Conservation (phyloP, 345 rosid genomes). For the Luvunga scandens region DNA sequence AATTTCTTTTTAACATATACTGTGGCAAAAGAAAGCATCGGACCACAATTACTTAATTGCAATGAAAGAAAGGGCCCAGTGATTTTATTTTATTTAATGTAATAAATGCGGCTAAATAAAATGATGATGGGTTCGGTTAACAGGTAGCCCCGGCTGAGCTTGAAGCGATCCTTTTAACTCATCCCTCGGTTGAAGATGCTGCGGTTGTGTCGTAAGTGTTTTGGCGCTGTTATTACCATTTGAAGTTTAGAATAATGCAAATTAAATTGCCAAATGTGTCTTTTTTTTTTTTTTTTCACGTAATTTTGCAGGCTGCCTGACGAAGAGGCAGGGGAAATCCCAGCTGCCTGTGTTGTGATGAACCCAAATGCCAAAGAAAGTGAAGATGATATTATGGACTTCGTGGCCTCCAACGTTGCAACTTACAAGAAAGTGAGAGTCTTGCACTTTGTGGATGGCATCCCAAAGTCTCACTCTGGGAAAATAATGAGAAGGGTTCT, state of each 20-base stretch:
- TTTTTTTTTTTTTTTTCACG: no score
- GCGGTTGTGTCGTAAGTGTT: slow-evolving; percentile 87
- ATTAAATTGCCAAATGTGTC: neutral
- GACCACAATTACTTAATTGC: neutral
- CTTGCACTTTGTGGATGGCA: slow-evolving; percentile 67
- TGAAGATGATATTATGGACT: slow-evolving; percentile 67
- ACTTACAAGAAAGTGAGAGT: slow-evolving; percentile 78
- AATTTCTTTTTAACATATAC: no score
- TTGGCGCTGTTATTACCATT: neutral
- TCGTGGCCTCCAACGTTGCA: slow-evolving; percentile 77
- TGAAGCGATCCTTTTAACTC: slow-evolving; percentile 72
- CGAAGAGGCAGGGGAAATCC: slow-evolving; percentile 94
- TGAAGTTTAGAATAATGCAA: neutral
- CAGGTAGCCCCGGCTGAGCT: slow-evolving; percentile 96
- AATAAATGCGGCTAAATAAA: neutral
- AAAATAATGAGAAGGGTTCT: slow-evolving; percentile 85
- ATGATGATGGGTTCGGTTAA: neutral
- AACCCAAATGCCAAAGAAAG: slow-evolving; percentile 51
- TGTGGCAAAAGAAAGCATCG: no score
- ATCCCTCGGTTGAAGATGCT: slow-evolving; percentile 76
- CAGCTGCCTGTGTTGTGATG: slow-evolving; percentile 83
- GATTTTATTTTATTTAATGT: neutral
- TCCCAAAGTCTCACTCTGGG: slow-evolving; percentile 91
- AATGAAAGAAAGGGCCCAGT: neutral
- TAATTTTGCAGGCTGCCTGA: slow-evolving; percentile 57